Conservation (phyloP, 768 basidiomycete species). For the Lactarius vividus region DNA sequence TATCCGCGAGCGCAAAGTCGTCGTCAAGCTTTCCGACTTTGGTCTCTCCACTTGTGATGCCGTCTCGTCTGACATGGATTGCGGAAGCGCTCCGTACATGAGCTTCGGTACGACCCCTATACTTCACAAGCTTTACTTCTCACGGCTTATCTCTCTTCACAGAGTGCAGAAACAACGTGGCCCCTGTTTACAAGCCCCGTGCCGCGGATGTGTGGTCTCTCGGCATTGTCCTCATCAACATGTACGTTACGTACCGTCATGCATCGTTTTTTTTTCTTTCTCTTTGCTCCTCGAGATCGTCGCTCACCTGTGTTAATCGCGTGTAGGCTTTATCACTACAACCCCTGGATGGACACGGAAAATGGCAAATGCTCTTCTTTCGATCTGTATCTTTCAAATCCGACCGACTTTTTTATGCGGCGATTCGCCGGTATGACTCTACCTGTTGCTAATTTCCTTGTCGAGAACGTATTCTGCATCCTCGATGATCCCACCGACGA, state of each 20-base stretch:
- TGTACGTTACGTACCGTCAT: conserved; percentile 48
- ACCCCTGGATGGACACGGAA: conserved; percentile 96
- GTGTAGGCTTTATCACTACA: conserved; percentile 89
- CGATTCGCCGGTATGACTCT: conserved; percentile 89
- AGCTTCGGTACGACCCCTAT: conserved; percentile 68
- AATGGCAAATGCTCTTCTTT: conserved; percentile 81
- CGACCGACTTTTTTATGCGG: conserved; percentile 81
- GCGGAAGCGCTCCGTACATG: conserved; percentile 99
- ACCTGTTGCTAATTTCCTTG: conserved; percentile 84
- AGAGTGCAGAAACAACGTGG: conserved; percentile 98
- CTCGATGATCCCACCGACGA: conserved; percentile 61
- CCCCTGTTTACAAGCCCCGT: conserved; percentile 89
- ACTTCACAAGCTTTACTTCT: conserved; percentile 20
- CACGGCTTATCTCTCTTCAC: conserved; percentile 28
- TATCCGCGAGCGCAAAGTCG: conserved; percentile 75
- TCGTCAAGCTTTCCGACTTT: conserved; percentile 97
- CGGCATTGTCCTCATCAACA: conserved; percentile 98
- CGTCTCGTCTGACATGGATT: conserved; percentile 94
- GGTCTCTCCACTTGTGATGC: conserved; percentile 88
- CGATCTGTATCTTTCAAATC: conserved; percentile 71
- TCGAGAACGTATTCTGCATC: conserved; percentile 79
- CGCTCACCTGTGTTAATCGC: conserved; percentile 15
- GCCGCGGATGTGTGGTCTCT: conserved; percentile 99
- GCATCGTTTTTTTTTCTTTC: conserved; percentile 3
- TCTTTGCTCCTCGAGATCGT: conserved; percentile 15